A percentile compares a stretch with the other conserved stretches of the same genome.
phyloP scores from a whole-genome alignment of 2,329 filamentous ascomycete species.

The Talaromyces sp. region DNA sequence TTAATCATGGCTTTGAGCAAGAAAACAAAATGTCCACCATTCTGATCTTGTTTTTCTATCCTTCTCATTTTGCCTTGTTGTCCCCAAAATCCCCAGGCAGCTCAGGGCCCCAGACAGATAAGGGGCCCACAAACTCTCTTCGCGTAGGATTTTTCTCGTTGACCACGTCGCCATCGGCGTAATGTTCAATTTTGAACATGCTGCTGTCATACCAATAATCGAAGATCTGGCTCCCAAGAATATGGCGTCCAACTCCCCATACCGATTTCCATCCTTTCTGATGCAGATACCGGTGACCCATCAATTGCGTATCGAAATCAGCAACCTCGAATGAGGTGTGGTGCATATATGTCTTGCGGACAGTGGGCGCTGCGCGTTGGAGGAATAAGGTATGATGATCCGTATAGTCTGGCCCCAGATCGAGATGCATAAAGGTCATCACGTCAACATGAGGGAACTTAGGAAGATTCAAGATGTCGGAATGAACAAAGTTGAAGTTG shows the following conservation, averaged over 20 bases:
- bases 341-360: constrained; percentile 3
- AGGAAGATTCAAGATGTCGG: constrained; percentile 34
- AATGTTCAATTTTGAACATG: constrained; percentile 12
- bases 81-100: constrained; percentile 3
- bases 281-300: constrained; percentile 8
- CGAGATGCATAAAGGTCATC: constrained; percentile 48
- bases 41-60: no score
- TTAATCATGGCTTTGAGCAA: no score
- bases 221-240: constrained; percentile 16
- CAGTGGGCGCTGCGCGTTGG: neutral
- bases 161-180: constrained; percentile 14
- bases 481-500: constrained; percentile 48
- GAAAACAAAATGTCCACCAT: no score
- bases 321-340: constrained; percentile 10
- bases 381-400: constrained; percentile 14
- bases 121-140: constrained; percentile 4
- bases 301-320: constrained; percentile 10
- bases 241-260: constrained; percentile 15
- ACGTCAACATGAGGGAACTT: constrained; percentile 43
- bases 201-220: constrained; percentile 14
- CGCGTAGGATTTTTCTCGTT: constrained; percentile 2
- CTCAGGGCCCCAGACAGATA: constrained; percentile 13
- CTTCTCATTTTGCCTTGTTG: constrained; percentile 1
- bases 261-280: constrained; percentile 5
- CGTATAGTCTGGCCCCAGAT: constrained; percentile 4